These are phyloP conservation scores for Ustilago crameri DNA, from an alignment of 1,284 basidiomycete species.

Conservation along the genomic window DNA sequence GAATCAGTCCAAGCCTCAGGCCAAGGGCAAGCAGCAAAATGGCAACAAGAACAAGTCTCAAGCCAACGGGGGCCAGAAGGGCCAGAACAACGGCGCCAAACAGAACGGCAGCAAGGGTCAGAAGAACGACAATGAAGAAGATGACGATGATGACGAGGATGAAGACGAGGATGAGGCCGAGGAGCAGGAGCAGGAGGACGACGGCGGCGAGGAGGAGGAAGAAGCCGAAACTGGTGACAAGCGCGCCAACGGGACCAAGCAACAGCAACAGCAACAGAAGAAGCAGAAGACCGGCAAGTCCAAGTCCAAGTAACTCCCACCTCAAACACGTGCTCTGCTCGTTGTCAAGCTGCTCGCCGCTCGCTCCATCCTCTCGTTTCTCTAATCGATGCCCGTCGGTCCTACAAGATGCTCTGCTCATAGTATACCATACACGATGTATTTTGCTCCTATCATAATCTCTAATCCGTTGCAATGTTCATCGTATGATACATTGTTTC, in stretches of 20 bases:
- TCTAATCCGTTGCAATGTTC: no score
- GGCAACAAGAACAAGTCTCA: conserved; percentile 8
- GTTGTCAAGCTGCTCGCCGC: not conserved
- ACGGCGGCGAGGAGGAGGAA: conserved; percentile 18
- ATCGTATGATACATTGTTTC: no score
- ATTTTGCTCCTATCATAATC: not conserved
- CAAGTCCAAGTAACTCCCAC: not conserved
- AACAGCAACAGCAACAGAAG: conserved; percentile 36
- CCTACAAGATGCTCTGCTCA: not conserved
- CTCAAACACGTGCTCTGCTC: not conserved
- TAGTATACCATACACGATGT: conserved; percentile 26
- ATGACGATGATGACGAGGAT: conserved; percentile 11
- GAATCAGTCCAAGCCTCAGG: conserved; percentile 11
- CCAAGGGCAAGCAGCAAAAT: conserved; percentile 13
- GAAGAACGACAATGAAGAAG: conserved; percentile 13
- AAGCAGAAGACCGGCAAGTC: conserved; percentile 46
- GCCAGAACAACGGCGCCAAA: conserved; percentile 16
- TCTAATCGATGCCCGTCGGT: not conserved
- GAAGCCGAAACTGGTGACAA: conserved; percentile 31
- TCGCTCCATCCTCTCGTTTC: conserved; percentile 4
- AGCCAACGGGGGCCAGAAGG: conserved; percentile 10
- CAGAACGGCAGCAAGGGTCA: conserved; percentile 9
- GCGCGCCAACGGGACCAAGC: conserved; percentile 28
- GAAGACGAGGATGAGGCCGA: conserved; percentile 19
- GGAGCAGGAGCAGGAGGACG: conserved; percentile 3